phyloP scores from a whole-genome alignment of 768 basidiomycete species.

The Lanmaoa pseudosensibilis region DNA sequence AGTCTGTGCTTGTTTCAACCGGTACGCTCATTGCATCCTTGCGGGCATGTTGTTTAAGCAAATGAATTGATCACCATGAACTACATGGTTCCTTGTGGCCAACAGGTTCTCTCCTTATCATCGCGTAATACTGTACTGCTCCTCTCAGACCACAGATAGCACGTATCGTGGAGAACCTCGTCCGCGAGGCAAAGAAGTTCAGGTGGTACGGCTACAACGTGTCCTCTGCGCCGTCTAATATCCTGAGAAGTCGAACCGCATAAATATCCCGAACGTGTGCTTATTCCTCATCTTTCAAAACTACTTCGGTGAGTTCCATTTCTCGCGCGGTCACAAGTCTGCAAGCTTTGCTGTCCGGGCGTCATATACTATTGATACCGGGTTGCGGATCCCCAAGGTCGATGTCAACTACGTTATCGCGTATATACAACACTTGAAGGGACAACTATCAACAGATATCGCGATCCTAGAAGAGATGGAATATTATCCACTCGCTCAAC shows the following conservation, averaged over 20 bases:
- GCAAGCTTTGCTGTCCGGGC: constrained; percentile 4
- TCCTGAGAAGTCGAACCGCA: constrained; percentile 4
- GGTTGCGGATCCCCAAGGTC: background rate
- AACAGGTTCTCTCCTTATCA: background rate
- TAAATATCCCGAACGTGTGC: constrained; percentile 20
- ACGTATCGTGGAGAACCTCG: background rate
- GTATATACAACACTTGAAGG: background rate
- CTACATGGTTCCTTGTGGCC: background rate
- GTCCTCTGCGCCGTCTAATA: constrained; percentile 8
- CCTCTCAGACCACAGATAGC: background rate
- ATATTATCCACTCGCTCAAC: background rate
- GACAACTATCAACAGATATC: background rate
- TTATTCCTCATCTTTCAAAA: constrained; percentile 11
- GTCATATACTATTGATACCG: constrained; percentile 13
- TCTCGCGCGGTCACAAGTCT: constrained; percentile 6
- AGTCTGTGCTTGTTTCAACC: background rate
- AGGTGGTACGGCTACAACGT: constrained; percentile 15
- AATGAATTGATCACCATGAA: background rate
- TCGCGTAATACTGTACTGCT: background rate
- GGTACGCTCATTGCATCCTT: background rate
- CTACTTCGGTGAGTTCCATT: constrained; percentile 12
- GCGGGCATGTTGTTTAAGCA: no score
- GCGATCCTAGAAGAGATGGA: background rate
- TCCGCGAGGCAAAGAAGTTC: constrained; percentile 20
- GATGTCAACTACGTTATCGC: background rate